Evolutionary conservation across 2,329 filamentous ascomycete species (phyloP).

Genomic region (Xylariaceae sp.): DNA sequence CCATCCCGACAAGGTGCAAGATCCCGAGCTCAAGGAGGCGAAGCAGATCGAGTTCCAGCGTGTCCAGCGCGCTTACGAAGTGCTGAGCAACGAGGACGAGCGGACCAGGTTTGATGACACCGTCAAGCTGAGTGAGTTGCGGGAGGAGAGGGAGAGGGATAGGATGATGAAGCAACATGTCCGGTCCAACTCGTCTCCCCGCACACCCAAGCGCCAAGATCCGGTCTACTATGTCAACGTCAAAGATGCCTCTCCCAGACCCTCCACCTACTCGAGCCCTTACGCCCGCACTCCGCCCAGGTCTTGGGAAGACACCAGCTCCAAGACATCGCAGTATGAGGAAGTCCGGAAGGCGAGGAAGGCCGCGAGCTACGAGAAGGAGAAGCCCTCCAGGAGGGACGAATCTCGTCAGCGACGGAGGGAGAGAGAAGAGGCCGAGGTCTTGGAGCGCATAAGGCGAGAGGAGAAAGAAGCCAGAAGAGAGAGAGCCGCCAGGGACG

Average conservation of each 20-base stretch:
- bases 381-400: constrained; percentile 35
- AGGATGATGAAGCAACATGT: constrained; percentile 31
- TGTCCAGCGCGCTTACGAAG: constrained; percentile 88
- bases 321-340: constrained; percentile 28
- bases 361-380: constrained; percentile 35
- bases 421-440: constrained; percentile 6
- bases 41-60: constrained; percentile 86
- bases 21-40: constrained; percentile 64
- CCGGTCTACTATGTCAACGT: constrained; percentile 42
- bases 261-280: constrained; percentile 30
- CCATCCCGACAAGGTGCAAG: constrained; percentile 85
- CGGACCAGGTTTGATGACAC: constrained; percentile 72
- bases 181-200: constrained; percentile 29
- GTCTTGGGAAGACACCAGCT: constrained; percentile 42
- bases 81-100: constrained; percentile 70
- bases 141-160: constrained; percentile 35
- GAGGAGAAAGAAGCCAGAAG: constrained; percentile 19
- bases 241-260: constrained; percentile 41
- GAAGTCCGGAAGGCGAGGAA: constrained; percentile 38
- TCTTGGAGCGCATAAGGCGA: too few species aligned
- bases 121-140: constrained; percentile 58
- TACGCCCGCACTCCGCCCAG: constrained; percentile 27
- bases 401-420: too few species aligned
- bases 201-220: constrained; percentile 29
- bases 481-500: constrained; percentile 12